Evolutionary conservation across 495 filamentous ascomycete genomes (phyloP).

Genomic region (Tuber borchii): DNA sequence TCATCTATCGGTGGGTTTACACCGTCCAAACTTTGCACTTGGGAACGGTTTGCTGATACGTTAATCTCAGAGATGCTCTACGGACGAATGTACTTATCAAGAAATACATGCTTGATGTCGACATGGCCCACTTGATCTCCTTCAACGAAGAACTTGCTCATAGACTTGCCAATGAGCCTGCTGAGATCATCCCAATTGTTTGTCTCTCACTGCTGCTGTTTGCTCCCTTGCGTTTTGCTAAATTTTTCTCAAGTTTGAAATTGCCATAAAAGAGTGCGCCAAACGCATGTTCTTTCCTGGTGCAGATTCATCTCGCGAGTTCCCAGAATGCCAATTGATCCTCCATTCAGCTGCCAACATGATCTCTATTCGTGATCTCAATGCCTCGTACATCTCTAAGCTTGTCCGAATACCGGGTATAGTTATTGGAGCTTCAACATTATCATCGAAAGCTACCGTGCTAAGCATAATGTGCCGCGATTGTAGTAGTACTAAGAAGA

Average conservation of each 20-base stretch:
- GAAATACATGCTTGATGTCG: slow-evolving; percentile 93
- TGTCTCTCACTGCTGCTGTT: slow-evolving; percentile 27
- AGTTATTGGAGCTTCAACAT: slow-evolving; percentile 92
- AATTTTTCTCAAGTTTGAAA: slow-evolving; percentile 65
- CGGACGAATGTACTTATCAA: slow-evolving; percentile 92
- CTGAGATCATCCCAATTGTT: slow-evolving; percentile 87
- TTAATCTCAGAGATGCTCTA: slow-evolving; percentile 70
- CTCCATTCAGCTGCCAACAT: slow-evolving; percentile 86
- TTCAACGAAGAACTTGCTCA: slow-evolving; percentile 96
- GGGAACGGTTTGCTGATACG: slow-evolving; percentile 2
- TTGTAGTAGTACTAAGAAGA: slow-evolving; percentile 65
- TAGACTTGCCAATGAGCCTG: slow-evolving; percentile 80
- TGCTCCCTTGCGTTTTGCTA: slow-evolving; percentile 13
- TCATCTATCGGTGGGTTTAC: slow-evolving; percentile 75
- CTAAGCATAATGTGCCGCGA: slow-evolving; percentile 83
- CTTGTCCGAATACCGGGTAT: slow-evolving; percentile 96
- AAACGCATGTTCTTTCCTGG: slow-evolving; percentile 75
- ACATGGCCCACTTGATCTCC: slow-evolving; percentile 91
- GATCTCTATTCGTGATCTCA: slow-evolving; percentile 88
- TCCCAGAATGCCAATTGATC: slow-evolving; percentile 91
- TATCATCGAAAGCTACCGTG: slow-evolving; percentile 88
- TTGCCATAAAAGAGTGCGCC: slow-evolving; percentile 81
- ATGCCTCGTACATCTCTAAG: slow-evolving; percentile 85
- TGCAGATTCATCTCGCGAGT: slow-evolving; percentile 55
- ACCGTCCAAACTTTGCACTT: slow-evolving; percentile 9